These are phyloP conservation scores for Kazachstania bromeliacearum DNA, from an alignment of 805 yeast species.

Conservation along the genomic window DNA sequence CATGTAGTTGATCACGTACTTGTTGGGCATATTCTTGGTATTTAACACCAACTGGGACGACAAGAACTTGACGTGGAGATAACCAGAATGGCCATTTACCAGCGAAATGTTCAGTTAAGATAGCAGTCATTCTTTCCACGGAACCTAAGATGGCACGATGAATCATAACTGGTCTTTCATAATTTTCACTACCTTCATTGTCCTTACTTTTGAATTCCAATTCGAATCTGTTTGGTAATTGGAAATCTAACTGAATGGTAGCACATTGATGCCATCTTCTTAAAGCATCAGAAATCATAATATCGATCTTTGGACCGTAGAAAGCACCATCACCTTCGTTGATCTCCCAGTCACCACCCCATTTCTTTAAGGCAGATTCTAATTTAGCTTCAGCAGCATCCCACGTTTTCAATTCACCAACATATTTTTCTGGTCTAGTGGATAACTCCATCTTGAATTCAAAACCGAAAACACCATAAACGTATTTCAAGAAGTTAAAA, in stretches of 20 bases:
- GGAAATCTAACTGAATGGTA: constrained; percentile 97
- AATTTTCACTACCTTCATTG: constrained; percentile 39
- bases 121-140: constrained; percentile 98
- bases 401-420: constrained; percentile 94
- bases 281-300: constrained; percentile 88
- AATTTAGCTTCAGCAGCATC: constrained; percentile 79
- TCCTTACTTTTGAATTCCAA: constrained; percentile 74
- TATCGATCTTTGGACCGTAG: constrained; percentile 94
- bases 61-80: constrained; percentile 96
- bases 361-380: constrained; percentile 69
- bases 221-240: constrained; percentile 88
- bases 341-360: constrained; percentile 88
- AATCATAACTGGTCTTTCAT: constrained; percentile 93
- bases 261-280: constrained; percentile 99
- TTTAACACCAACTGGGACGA: constrained; percentile 94
- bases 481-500: constrained; percentile 74
- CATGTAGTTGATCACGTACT: constrained; percentile 59
- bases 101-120: constrained; percentile 93
- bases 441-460: constrained; percentile 95
- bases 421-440: constrained; percentile 93
- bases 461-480: constrained; percentile 89
- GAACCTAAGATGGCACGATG: constrained; percentile 98
- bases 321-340: constrained; percentile 97
- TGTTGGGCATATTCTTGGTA: constrained; percentile 83
- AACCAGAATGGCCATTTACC: constrained; percentile 99